Percentiles rank a stretch among this genome's conserved stretches.
These are phyloP conservation scores for Trichoderma reesei DNA, from an alignment of 495 filamentous ascomycete species.

Conservation along the genomic window DNA sequence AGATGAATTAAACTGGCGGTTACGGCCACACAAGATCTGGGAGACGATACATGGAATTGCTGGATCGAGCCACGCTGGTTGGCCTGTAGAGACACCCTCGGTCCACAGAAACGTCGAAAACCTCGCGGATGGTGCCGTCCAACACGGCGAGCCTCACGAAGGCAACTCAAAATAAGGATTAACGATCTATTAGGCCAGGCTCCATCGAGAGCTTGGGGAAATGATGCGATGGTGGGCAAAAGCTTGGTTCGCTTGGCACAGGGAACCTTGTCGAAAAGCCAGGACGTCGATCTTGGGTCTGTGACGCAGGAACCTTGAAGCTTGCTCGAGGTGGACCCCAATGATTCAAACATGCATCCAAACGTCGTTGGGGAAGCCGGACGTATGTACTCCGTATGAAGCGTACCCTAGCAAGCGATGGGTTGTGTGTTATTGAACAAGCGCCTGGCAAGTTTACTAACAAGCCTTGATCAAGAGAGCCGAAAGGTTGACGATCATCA, in stretches of 20 bases:
- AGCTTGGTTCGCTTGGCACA: slow-evolving; percentile 1
- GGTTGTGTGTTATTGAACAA: too few species aligned
- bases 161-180: background rate
- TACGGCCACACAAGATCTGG: background rate
- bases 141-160: background rate
- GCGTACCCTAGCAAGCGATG: background rate
- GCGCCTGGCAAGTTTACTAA: too few species aligned
- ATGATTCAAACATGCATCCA: background rate
- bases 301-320: slow-evolving; percentile 7
- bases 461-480: too few species aligned
- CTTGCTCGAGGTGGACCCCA: background rate
- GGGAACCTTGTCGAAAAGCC: background rate
- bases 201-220: background rate
- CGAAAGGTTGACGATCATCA: too few species aligned
- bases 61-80: slow-evolving; percentile 1
- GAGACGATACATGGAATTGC: background rate
- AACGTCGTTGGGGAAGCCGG: background rate
- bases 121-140: background rate
- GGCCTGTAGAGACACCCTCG: background rate
- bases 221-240: background rate
- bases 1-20: background rate
- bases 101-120: background rate
- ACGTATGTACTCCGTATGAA: background rate
- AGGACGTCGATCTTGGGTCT: background rate
- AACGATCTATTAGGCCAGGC: background rate